Evolutionary conservation across 176 grass and related monocot species (phyloP).

Genomic region (Oryza meyeriana): DNA sequence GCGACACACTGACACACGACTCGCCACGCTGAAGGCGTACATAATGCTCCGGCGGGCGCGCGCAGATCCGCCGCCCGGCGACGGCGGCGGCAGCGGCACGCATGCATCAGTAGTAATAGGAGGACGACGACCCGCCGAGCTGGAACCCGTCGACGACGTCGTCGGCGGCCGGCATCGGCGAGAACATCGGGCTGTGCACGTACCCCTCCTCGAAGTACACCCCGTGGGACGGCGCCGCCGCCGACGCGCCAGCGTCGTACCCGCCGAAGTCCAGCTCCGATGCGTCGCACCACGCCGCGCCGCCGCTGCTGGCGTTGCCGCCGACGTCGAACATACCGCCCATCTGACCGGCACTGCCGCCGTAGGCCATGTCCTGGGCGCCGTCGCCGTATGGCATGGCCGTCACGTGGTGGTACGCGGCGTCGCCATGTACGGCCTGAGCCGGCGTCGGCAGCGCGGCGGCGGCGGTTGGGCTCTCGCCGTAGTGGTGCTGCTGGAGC

Average conservation of each 20-base stretch:
- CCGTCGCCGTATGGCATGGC: not conserved
- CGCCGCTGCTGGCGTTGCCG: not conserved
- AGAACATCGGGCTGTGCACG: slow-evolving; percentile 83
- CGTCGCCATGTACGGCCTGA: not conserved
- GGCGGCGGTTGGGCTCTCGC: not conserved
- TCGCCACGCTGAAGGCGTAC: slow-evolving; percentile 14
- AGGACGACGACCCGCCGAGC: slow-evolving; percentile 60
- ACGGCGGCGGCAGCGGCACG: not conserved
- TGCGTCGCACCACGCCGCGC: slow-evolving; percentile 49
- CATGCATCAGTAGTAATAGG: slow-evolving; percentile 45
- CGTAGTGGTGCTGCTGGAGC: slow-evolving; percentile 17
- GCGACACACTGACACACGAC: not conserved
- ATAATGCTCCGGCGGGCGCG: slow-evolving; percentile 2
- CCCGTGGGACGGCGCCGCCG: slow-evolving; percentile 2
- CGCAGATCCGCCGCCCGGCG: not conserved
- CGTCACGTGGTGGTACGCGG: slow-evolving; percentile 2
- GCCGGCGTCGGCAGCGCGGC: not conserved
- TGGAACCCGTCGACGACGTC: slow-evolving; percentile 77
- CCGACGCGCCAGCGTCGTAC: slow-evolving; percentile 6
- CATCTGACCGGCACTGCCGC: not conserved
- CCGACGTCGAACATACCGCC: not conserved
- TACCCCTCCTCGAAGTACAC: slow-evolving; percentile 87
- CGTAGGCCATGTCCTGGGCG: not conserved
- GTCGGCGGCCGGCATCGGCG: slow-evolving; percentile 73
- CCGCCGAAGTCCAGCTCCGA: slow-evolving; percentile 49